Evolutionary conservation across 768 basidiomycete species (phyloP).

Genomic region (Lentinula edodes): DNA sequence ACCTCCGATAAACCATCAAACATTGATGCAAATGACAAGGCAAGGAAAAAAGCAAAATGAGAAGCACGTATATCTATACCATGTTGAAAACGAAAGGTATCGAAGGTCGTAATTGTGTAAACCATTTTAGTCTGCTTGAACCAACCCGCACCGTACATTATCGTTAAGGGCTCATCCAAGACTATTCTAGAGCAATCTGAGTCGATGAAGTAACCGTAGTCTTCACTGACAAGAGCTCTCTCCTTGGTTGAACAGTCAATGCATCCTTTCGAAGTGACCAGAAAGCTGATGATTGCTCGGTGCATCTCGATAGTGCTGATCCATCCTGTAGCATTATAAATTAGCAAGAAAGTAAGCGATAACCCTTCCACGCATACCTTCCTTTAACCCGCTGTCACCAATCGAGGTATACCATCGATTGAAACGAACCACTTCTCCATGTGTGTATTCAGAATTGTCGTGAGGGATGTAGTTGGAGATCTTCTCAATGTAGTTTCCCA

Average conservation of each 20-base stretch:
- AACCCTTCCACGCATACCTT: neutral
- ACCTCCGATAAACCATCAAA: neutral
- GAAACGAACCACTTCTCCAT: neutral
- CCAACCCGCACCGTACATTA: neutral
- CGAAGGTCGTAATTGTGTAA: too few species aligned
- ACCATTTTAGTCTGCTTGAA: neutral
- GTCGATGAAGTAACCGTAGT: neutral
- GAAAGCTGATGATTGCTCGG: neutral
- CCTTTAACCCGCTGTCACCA: neutral
- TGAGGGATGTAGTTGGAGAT: neutral
- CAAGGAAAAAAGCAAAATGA: neutral
- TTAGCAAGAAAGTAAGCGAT: too few species aligned
- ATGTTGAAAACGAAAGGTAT: neutral
- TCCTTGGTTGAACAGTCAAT: neutral
- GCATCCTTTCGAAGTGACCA: neutral
- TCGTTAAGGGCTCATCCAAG: neutral
- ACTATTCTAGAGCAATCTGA: neutral
- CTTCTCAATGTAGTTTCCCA: neutral
- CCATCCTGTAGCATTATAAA: neutral
- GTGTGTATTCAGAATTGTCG: neutral
- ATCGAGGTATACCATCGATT: neutral
- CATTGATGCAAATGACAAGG: neutral
- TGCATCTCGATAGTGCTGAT: neutral
- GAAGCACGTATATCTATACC: neutral
- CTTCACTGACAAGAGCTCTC: neutral